A percentile compares a stretch with the other conserved stretches of the same genome.
phyloP scores from a whole-genome alignment of 2,329 filamentous ascomycete species.

The Epichloe brachyelytri region DNA sequence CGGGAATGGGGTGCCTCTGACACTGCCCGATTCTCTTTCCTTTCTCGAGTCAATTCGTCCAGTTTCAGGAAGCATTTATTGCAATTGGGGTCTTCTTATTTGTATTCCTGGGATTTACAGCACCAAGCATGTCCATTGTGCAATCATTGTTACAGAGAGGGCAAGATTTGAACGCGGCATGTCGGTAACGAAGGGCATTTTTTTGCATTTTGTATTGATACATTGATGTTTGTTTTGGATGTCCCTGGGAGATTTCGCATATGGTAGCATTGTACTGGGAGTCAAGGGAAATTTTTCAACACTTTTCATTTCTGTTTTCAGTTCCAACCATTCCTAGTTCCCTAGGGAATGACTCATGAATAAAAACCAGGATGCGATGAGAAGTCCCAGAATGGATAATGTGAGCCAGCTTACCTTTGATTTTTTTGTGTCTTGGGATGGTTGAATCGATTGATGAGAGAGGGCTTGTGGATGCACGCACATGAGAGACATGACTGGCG shows the following conservation, averaged over 20 bases:
- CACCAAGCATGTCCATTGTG: slow-evolving; percentile 3
- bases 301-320: no score
- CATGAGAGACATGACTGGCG: neutral
- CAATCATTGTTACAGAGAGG: neutral
- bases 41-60: neutral
- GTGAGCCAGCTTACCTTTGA: no score
- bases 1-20: no score
- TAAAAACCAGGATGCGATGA: no score
- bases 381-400: no score
- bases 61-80: neutral
- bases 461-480: no score
- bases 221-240: neutral
- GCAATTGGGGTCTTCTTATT: slow-evolving; percentile 3
- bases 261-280: neutral
- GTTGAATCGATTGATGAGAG: no score
- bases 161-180: neutral
- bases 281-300: neutral
- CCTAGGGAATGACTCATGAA: no score
- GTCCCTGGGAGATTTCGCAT: neutral
- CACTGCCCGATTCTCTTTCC: no score
- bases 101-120: slow-evolving; percentile 6
- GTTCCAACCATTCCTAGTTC: no score
- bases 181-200: neutral
- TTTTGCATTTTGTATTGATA: neutral
- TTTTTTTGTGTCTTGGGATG: no score